These are phyloP conservation scores for Rosellinia necatrix DNA, from an alignment of 2,329 filamentous ascomycete species.

Conservation along the genomic window DNA sequence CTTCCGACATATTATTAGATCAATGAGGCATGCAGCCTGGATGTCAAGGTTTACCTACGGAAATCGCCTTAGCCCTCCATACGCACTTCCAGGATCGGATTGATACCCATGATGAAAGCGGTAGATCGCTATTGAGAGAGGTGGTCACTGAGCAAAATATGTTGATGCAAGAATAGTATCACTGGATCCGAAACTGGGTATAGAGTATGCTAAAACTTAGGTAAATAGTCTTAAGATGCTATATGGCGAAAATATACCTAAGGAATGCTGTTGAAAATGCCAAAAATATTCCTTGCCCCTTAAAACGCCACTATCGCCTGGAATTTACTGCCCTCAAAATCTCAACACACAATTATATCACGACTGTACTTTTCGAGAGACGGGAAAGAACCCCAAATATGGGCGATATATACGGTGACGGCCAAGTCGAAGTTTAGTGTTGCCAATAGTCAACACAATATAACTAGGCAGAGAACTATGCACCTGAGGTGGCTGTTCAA, in stretches of 20 bases:
- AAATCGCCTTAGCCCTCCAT: no score
- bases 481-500: constrained; percentile 6
- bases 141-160: not conserved
- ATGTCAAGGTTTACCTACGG: no score
- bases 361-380: no score
- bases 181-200: not conserved
- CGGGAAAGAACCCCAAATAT: not conserved
- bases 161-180: not conserved
- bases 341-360: constrained; percentile 14
- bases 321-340: no score
- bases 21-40: no score
- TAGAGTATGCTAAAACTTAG: not conserved
- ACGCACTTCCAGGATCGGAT: no score
- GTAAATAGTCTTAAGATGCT: not conserved
- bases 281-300: constrained; percentile 6
- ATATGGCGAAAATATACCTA: constrained; percentile 8
- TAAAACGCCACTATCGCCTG: no score
- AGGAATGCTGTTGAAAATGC: constrained; percentile 3
- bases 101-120: not conserved
- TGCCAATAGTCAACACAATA: no score
- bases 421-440: no score
- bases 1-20: no score
- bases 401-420: not conserved
- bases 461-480: no score
- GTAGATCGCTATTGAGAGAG: not conserved